Evolutionary conservation across 257 asterid genomes (phyloP).

Genomic region (Orobanche coerulescens): DNA sequence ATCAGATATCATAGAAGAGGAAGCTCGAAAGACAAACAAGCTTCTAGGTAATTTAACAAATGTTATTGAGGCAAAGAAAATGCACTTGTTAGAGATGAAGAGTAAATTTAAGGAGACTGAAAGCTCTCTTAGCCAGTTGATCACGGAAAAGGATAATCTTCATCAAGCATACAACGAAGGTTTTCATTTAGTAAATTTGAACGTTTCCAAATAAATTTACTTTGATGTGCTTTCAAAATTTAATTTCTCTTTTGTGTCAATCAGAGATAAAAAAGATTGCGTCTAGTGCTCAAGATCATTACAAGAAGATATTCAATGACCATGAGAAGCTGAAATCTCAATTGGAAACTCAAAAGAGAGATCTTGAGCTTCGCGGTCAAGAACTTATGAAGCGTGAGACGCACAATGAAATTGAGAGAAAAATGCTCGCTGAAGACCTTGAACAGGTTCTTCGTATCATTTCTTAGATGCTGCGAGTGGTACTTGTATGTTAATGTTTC

Average conservation of each 20-base stretch:
- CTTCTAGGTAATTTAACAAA: constrained; percentile 61
- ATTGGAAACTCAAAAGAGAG: constrained; percentile 56
- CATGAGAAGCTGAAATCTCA: constrained; percentile 70
- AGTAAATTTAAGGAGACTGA: constrained; percentile 62
- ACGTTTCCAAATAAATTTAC: constrained; percentile 4
- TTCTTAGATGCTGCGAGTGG: constrained; percentile 14
- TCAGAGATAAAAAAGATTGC: constrained; percentile 76
- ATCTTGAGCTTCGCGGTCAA: constrained; percentile 62
- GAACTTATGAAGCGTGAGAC: constrained; percentile 74
- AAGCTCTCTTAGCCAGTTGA: constrained; percentile 39
- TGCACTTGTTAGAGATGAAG: constrained; percentile 60
- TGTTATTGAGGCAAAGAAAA: constrained; percentile 61
- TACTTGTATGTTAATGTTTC: not conserved
- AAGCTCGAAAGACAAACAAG: constrained; percentile 54
- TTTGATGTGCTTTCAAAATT: constrained; percentile 13
- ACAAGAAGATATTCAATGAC: constrained; percentile 60
- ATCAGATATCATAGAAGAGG: constrained; percentile 75
- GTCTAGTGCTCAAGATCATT: constrained; percentile 70
- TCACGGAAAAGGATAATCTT: constrained; percentile 59
- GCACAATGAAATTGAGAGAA: constrained; percentile 63
- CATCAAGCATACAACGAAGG: constrained; percentile 78
- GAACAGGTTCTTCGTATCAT: constrained; percentile 52
- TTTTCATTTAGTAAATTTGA: constrained; percentile 23
- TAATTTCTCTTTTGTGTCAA: constrained; percentile 25
- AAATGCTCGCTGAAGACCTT: constrained; percentile 63